phyloP scores from a whole-genome alignment of 176 grass and related monocot genomes.

The Ananas comosus region DNA sequence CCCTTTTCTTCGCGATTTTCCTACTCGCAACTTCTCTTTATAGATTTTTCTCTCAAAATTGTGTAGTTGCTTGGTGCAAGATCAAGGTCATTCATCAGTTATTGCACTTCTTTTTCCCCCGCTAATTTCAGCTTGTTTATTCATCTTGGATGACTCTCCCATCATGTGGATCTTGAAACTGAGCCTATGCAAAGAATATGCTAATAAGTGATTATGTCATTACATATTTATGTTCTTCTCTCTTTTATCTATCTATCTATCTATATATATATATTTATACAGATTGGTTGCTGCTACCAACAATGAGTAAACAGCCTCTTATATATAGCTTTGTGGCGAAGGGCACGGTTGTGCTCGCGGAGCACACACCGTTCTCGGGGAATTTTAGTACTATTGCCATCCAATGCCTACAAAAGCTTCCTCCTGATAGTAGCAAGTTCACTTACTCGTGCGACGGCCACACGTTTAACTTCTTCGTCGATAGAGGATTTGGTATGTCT shows the following conservation, averaged over 20 bases:
- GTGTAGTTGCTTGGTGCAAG: too few relatives aligned
- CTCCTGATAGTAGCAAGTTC: slow-evolving; percentile 63
- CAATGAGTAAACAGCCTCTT: slow-evolving; percentile 76
- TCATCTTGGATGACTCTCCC: too few relatives aligned
- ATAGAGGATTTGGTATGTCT: slow-evolving; percentile 57
- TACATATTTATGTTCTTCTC: too few relatives aligned
- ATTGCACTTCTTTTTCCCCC: too few relatives aligned
- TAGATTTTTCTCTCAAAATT: too few relatives aligned
- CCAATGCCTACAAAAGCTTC: slow-evolving; percentile 87
- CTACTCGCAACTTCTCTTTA: too few relatives aligned
- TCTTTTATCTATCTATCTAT: background rate
- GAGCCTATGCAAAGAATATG: too few relatives aligned
- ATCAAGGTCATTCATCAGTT: too few relatives aligned
- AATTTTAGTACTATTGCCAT: slow-evolving; percentile 95
- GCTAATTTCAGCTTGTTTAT: too few relatives aligned
- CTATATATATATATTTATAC: background rate
- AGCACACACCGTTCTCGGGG: slow-evolving; percentile 86
- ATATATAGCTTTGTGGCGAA: slow-evolving; percentile 97
- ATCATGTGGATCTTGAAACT: too few relatives aligned
- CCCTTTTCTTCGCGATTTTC: too few relatives aligned
- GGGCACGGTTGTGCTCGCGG: slow-evolving; percentile 76
- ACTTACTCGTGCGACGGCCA: slow-evolving; percentile 93
- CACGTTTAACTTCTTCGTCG: slow-evolving; percentile 92
- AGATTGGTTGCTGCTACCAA: slow-evolving; percentile 24
- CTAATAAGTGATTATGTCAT: too few relatives aligned